Evolutionary conservation across 1,139 yeast species (phyloP).

Genomic region (Zygosaccharomyces sapae): DNA sequence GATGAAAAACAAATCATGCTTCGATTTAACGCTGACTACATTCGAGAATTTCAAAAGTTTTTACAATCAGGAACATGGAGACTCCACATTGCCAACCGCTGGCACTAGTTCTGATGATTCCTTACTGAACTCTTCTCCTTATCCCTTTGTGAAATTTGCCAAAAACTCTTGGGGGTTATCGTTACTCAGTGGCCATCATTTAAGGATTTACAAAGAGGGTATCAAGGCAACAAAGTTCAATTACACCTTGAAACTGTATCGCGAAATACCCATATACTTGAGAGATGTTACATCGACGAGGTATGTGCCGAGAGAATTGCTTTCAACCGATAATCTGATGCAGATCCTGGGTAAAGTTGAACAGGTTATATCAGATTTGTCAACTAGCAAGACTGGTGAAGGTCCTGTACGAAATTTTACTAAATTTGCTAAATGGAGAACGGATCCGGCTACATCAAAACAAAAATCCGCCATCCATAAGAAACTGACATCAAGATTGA

Average conservation of each 20-base stretch:
- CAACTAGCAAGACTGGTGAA: conserved; percentile 4
- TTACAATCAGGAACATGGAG: conserved; percentile 15
- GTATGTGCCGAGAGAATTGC: conserved; percentile 22
- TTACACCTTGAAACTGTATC: conserved; percentile 26
- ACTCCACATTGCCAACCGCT: conserved; percentile 1
- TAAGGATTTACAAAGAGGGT: conserved; percentile 27
- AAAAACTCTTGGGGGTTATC: conserved; percentile 30
- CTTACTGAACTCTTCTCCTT: conserved; percentile 23
- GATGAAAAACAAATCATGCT: conserved; percentile 20
- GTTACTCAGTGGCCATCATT: conserved; percentile 22
- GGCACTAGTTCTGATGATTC: background rate
- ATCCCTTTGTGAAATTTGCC: conserved; percentile 32
- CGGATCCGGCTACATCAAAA: conserved; percentile 26
- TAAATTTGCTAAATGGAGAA: conserved; percentile 37
- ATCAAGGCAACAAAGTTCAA: conserved; percentile 2
- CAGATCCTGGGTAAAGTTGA: conserved; percentile 25
- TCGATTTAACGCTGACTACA: conserved; percentile 34
- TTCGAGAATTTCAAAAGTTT: conserved; percentile 33
- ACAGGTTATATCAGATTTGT: conserved; percentile 17
- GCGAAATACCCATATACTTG: conserved; percentile 24
- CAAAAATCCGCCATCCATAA: conserved; percentile 29
- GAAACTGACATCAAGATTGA: conserved; percentile 19
- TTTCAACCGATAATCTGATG: conserved; percentile 19
- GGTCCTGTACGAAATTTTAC: conserved; percentile 20
- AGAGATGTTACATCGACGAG: conserved; percentile 16